These are phyloP conservation scores for Suillus brevipes DNA, from an alignment of 768 basidiomycete genomes.

Conservation along the genomic window DNA sequence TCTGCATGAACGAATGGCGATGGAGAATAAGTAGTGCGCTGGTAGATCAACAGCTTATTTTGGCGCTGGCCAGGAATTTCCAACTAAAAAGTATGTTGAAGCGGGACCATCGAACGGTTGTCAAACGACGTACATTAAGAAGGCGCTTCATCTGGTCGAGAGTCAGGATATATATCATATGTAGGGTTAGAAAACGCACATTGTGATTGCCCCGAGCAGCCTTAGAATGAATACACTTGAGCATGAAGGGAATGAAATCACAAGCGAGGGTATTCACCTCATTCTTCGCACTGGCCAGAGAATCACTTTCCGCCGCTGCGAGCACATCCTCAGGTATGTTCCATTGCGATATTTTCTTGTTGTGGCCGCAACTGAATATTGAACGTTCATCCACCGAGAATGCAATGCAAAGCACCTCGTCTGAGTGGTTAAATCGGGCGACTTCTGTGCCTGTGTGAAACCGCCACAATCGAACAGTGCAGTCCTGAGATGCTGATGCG, in stretches of 20 bases:
- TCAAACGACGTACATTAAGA: background rate
- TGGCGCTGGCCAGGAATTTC: background rate
- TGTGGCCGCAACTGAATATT: background rate
- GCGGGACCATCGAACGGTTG: background rate
- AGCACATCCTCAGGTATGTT: background rate
- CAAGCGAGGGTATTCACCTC: background rate
- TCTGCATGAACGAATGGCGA: background rate
- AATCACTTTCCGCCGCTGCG: background rate
- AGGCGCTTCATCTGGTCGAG: background rate
- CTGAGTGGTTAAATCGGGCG: background rate
- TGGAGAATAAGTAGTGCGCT: background rate
- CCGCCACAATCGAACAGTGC: background rate
- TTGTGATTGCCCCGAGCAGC: background rate
- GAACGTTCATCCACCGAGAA: background rate
- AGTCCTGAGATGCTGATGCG: background rate
- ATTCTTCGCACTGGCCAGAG: background rate
- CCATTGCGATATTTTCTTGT: background rate
- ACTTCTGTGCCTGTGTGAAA: background rate
- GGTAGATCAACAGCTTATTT: background rate
- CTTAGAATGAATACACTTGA: background rate
- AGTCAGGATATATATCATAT: background rate
- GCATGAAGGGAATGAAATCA: background rate
- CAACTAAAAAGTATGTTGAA: background rate
- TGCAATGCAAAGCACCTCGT: background rate
- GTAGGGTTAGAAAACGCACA: background rate